A percentile compares a stretch with the other conserved stretches of the same genome.
phyloP scores from a whole-genome alignment of 2,329 filamentous ascomycete species.

The Sclerotiophoma versabilis region DNA sequence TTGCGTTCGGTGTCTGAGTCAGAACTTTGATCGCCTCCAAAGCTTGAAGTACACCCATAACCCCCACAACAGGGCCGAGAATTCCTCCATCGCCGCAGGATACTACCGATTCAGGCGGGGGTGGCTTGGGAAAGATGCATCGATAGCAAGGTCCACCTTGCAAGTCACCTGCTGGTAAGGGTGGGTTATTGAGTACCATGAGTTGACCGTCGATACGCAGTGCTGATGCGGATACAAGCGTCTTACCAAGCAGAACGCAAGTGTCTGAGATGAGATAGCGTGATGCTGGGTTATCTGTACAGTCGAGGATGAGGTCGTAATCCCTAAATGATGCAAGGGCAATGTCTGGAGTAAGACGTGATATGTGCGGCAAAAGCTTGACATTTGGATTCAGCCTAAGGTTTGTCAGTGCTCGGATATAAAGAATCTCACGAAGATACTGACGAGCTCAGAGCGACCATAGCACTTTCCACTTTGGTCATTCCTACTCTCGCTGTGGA shows the following conservation, averaged over 20 bases:
- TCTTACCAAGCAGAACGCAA: slow-evolving; percentile 79
- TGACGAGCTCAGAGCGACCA: slow-evolving; percentile 53
- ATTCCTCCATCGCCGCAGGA: slow-evolving; percentile 94
- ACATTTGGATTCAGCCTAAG: slow-evolving; percentile 75
- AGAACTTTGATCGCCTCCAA: slow-evolving; percentile 89
- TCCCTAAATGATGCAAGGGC: slow-evolving; percentile 69
- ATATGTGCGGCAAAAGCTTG: slow-evolving; percentile 67
- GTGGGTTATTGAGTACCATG: slow-evolving; percentile 84
- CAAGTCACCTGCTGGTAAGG: slow-evolving; percentile 63
- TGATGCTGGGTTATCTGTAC: slow-evolving; percentile 90
- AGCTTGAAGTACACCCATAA: slow-evolving; percentile 92
- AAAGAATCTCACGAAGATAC: slow-evolving; percentile 27
- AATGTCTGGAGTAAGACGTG: slow-evolving; percentile 72
- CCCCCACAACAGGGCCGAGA: slow-evolving; percentile 87
- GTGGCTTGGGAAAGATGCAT: slow-evolving; percentile 88
- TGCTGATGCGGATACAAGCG: slow-evolving; percentile 88
- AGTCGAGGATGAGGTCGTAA: slow-evolving; percentile 91
- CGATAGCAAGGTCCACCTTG: slow-evolving; percentile 86
- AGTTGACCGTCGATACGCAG: slow-evolving; percentile 89
- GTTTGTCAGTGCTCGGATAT: slow-evolving; percentile 12
- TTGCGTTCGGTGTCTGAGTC: slow-evolving; percentile 47
- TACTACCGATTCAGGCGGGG: slow-evolving; percentile 80
- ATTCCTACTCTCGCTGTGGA: slow-evolving; percentile 72
- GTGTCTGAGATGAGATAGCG: slow-evolving; percentile 93
- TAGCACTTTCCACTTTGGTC: slow-evolving; percentile 79